Evolutionary conservation across 73 alveolate species (phyloP).

Genomic region (Stentor coeruleus): DNA sequence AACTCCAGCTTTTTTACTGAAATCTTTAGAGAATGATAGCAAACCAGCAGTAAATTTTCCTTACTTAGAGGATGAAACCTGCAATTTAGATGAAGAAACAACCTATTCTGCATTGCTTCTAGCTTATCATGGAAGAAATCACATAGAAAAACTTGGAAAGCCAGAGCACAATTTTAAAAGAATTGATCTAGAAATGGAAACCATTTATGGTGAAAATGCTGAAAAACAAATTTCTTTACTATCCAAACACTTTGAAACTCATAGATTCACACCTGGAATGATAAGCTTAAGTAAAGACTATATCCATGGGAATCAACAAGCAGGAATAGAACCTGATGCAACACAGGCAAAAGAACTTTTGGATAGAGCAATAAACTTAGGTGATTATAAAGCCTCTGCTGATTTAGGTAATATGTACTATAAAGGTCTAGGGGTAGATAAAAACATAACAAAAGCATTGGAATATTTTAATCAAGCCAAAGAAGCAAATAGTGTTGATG

Average conservation of each 20-base stretch:
- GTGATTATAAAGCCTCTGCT: not conserved
- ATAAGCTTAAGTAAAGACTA: not conserved
- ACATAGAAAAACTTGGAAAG: not conserved
- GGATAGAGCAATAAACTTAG: not conserved
- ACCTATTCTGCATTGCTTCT: not conserved
- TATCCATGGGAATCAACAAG: not conserved
- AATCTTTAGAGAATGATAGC: too few species aligned
- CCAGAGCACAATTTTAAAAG: not conserved
- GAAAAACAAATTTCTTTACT: not conserved
- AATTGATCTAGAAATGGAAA: not conserved
- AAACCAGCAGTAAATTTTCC: not conserved
- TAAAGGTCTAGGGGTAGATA: constrained; percentile 3
- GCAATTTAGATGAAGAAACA: not conserved
- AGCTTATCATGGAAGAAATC: not conserved
- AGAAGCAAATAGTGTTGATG: not conserved
- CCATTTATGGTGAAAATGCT: not conserved
- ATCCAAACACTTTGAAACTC: too few species aligned
- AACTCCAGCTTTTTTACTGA: too few species aligned
- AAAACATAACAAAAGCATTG: not conserved
- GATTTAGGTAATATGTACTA: not conserved
- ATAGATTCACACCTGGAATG: not conserved
- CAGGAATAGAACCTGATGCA: not conserved
- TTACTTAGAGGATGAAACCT: not conserved
- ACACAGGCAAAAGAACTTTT: not conserved
- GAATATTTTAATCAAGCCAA: not conserved